phyloP scores from a whole-genome alignment of 176 grass and related monocot species.

The Eleusine indica region DNA sequence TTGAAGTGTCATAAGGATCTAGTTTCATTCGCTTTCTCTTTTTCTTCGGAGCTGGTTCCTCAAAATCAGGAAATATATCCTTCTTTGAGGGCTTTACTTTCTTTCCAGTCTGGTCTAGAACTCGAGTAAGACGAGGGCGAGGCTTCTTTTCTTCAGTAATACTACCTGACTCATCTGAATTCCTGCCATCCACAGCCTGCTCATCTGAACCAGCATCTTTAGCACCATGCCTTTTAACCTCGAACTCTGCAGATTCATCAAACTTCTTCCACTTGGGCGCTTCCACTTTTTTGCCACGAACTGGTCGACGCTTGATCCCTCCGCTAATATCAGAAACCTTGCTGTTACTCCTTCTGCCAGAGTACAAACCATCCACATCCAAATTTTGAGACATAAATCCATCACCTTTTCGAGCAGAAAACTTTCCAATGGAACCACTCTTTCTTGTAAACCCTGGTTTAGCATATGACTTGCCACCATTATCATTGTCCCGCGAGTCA shows the following conservation, averaged over 20 bases:
- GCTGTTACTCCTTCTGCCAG: slow-evolving; percentile 33
- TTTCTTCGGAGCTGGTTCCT: slow-evolving; percentile 52
- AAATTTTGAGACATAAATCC: slow-evolving; percentile 25
- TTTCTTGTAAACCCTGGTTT: slow-evolving; percentile 35
- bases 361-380: slow-evolving; percentile 19
- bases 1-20: slow-evolving; percentile 80
- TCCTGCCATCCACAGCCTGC: slow-evolving; percentile 44
- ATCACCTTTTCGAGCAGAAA: slow-evolving; percentile 28
- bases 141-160: slow-evolving; percentile 55
- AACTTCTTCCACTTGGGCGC: slow-evolving; percentile 33
- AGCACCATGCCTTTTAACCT: neutral
- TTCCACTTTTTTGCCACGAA: neutral
- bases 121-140: slow-evolving; percentile 45
- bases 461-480: neutral
- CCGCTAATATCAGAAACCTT: slow-evolving; percentile 23
- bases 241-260: slow-evolving; percentile 32
- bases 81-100: slow-evolving; percentile 69
- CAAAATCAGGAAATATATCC: slow-evolving; percentile 46
- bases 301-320: slow-evolving; percentile 17
- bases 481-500: slow-evolving; percentile 2
- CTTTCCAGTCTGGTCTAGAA: slow-evolving; percentile 76
- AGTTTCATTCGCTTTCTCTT: slow-evolving; percentile 89
- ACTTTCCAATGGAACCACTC: slow-evolving; percentile 19
- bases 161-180: slow-evolving; percentile 29
- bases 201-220: slow-evolving; percentile 34